phyloP scores from a whole-genome alignment of 148 eudicot genomes.

The Salicornia ramosissima region DNA sequence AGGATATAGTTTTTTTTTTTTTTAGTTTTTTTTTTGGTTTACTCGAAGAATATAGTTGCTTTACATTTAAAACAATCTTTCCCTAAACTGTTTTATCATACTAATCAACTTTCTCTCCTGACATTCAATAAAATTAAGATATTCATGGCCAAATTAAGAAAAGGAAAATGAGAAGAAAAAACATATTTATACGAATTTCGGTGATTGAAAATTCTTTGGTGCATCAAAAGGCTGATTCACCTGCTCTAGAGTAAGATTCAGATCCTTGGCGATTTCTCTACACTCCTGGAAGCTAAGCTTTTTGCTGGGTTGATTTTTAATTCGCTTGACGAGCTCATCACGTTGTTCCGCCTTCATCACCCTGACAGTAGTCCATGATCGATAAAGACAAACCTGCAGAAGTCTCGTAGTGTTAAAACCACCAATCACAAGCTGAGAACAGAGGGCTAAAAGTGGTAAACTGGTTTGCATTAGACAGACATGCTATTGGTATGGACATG shows the following conservation, averaged over 20 bases:
- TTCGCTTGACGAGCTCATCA: slow-evolving; percentile 70
- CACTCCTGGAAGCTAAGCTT: slow-evolving; percentile 77
- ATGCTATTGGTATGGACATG: no score
- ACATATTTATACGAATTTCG: background rate
- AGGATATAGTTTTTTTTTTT: no score
- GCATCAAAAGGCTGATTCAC: slow-evolving; percentile 28
- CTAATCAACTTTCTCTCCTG: background rate
- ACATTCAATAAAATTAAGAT: background rate
- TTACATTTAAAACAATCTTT: background rate
- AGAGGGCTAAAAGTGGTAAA: background rate
- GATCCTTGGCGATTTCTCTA: slow-evolving; percentile 75
- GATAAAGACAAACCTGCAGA: slow-evolving; percentile 59
- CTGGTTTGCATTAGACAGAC: no score
- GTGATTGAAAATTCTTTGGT: slow-evolving; percentile 1
- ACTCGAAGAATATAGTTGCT: no score
- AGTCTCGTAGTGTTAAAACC: background rate
- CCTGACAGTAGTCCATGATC: slow-evolving; percentile 78
- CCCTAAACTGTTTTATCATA: background rate
- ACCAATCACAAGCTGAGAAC: background rate
- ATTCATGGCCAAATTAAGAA: background rate
- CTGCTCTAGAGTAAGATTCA: slow-evolving; percentile 84
- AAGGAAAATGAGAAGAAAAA: background rate
- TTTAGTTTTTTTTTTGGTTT: no score
- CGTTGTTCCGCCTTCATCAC: slow-evolving; percentile 91
- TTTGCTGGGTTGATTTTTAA: slow-evolving; percentile 50